Evolutionary conservation across 1,284 basidiomycete species (phyloP).

Genomic region (Malassezia yamatoensis): DNA sequence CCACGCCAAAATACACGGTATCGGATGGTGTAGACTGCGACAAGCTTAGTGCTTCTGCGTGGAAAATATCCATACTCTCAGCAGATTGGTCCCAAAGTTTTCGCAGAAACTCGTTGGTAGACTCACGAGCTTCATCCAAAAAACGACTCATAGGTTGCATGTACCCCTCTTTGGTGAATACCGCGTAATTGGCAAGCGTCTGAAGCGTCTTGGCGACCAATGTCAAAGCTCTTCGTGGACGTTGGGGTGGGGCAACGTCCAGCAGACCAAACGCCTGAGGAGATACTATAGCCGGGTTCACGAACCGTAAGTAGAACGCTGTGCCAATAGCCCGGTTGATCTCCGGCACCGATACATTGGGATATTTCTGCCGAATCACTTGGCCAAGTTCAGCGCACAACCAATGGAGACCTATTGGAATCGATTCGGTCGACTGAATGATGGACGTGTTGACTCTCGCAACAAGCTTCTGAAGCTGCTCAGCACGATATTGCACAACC

Average conservation of each 20-base stretch:
- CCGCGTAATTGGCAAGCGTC: slow-evolving; percentile 96
- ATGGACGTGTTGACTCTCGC: slow-evolving; percentile 95
- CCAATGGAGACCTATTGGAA: slow-evolving; percentile 60
- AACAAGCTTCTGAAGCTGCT: slow-evolving; percentile 98
- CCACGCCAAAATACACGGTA: no score
- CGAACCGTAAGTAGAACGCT: slow-evolving; percentile 99
- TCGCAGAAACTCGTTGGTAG: slow-evolving; percentile 94
- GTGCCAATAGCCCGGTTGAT: slow-evolving; percentile 75
- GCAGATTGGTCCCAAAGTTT: slow-evolving; percentile 57
- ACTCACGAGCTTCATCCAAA: slow-evolving; percentile 92
- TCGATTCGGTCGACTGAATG: slow-evolving; percentile 62
- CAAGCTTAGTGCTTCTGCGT: slow-evolving; percentile 51
- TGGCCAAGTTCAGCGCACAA: slow-evolving; percentile 98
- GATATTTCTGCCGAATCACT: slow-evolving; percentile 94
- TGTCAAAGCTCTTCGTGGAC: slow-evolving; percentile 87
- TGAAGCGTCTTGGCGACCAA: slow-evolving; percentile 99
- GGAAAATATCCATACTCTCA: slow-evolving; percentile 89
- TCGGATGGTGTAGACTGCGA: no score
- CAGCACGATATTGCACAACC: slow-evolving; percentile 82
- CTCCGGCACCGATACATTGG: slow-evolving; percentile 90
- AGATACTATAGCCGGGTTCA: slow-evolving; percentile 99
- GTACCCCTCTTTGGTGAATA: slow-evolving; percentile 92
- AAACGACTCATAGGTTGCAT: slow-evolving; percentile 98
- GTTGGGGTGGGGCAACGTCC: slow-evolving; percentile 90
- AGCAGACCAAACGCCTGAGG: slow-evolving; percentile 99